Evolutionary conservation across 2,329 filamentous ascomycete species (phyloP).

Genomic region (Ophiostoma quercus): DNA sequence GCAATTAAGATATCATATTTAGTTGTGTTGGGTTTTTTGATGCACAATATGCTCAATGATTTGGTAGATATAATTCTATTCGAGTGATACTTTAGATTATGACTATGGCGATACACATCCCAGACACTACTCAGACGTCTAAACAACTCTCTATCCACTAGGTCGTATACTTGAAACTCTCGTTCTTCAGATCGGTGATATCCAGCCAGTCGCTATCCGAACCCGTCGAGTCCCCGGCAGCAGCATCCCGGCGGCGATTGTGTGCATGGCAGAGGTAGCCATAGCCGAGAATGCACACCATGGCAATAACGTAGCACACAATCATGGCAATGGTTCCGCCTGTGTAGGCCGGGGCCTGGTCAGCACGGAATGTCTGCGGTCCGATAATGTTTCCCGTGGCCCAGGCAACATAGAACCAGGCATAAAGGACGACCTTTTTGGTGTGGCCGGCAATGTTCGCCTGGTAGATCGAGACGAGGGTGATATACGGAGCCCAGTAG

Average conservation of each 20-base stretch:
- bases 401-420: slow-evolving; percentile 35
- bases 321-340: slow-evolving; percentile 43
- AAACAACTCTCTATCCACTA: not conserved
- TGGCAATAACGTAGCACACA: slow-evolving; percentile 24
- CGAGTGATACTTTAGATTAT: not conserved
- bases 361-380: slow-evolving; percentile 51
- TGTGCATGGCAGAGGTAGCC: slow-evolving; percentile 21
- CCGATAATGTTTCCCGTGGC: slow-evolving; percentile 31
- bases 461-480: slow-evolving; percentile 27
- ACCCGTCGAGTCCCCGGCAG: slow-evolving; percentile 27
- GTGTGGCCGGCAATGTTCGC: slow-evolving; percentile 28
- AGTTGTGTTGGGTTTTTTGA: not conserved
- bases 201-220: slow-evolving; percentile 41
- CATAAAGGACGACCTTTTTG: slow-evolving; percentile 26
- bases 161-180: slow-evolving; percentile 42
- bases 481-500: slow-evolving; percentile 28
- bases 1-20: not conserved
- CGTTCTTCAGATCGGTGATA: slow-evolving; percentile 54
- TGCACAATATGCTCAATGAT: not conserved
- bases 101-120: not conserved
- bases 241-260: slow-evolving; percentile 17
- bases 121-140: too few relatives aligned
- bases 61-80: too few relatives aligned
- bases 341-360: slow-evolving; percentile 48
- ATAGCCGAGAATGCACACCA: slow-evolving; percentile 22